Conservation (phyloP, 345 rosid species). For the Barbarea vulgaris region DNA sequence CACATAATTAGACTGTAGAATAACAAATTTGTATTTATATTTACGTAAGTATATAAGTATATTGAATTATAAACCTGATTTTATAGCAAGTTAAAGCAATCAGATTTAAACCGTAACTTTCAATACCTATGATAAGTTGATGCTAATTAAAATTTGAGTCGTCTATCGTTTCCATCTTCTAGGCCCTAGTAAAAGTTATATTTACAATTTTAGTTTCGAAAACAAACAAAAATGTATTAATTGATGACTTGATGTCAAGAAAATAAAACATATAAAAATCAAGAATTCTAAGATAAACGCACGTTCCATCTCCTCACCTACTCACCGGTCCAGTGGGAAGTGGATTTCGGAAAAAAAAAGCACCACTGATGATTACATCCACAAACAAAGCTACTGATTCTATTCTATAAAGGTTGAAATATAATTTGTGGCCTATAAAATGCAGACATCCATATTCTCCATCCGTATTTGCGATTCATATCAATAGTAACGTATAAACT, state of each 20-base stretch:
- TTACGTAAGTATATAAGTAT: too few species aligned
- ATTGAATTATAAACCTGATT: background rate
- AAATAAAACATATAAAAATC: background rate
- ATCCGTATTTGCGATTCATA: background rate
- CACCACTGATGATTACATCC: background rate
- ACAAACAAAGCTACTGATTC: background rate
- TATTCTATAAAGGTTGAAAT: background rate
- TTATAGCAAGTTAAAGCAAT: background rate
- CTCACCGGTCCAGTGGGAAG: background rate
- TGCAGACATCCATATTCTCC: background rate
- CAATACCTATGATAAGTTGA: background rate
- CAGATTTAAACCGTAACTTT: background rate
- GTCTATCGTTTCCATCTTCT: background rate
- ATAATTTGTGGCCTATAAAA: background rate
- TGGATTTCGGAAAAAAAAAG: background rate
- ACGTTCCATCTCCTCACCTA: slow-evolving; percentile 39
- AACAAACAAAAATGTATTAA: background rate
- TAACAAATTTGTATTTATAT: background rate
- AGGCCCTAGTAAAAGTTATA: background rate
- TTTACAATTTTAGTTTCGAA: background rate
- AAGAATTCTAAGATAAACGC: slow-evolving; percentile 1
- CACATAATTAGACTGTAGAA: background rate
- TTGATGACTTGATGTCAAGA: background rate
- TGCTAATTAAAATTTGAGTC: background rate
- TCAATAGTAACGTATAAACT: background rate